phyloP scores from a whole-genome alignment of 2,329 filamentous ascomycete species.

The Byssothecium circinans region DNA sequence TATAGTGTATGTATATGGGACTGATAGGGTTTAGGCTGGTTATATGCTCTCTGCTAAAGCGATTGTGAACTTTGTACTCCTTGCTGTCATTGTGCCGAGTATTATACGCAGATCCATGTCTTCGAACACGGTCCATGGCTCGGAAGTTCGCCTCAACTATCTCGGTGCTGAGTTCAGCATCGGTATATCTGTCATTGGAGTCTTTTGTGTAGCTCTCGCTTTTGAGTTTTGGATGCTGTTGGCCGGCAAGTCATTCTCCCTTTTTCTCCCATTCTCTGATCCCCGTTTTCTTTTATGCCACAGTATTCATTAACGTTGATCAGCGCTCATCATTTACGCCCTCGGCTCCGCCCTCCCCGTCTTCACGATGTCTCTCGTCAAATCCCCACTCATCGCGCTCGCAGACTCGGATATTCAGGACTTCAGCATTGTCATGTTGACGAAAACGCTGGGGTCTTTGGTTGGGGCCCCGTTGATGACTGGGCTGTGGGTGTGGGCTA shows the following conservation, averaged over 20 bases:
- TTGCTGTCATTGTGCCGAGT: constrained; percentile 37
- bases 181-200: constrained; percentile 37
- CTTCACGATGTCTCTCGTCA: constrained; percentile 44
- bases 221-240: constrained; percentile 38
- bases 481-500: constrained; percentile 39
- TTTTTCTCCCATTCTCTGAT: not conserved
- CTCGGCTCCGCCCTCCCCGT: constrained; percentile 43
- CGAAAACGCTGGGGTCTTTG: constrained; percentile 39
- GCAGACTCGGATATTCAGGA: constrained; percentile 33
- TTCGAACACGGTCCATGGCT: constrained; percentile 10
- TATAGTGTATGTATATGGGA: not conserved
- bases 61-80: constrained; percentile 38
- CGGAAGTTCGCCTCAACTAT: constrained; percentile 34
- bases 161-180: constrained; percentile 37
- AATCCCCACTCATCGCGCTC: constrained; percentile 35
- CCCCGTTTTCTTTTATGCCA: too few species aligned
- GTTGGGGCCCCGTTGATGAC: constrained; percentile 43
- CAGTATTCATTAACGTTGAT: constrained; percentile 3
- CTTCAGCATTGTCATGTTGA: constrained; percentile 43
- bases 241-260: constrained; percentile 20
- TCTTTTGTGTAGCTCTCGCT: constrained; percentile 36
- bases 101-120: constrained; percentile 33
- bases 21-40: constrained; percentile 24
- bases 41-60: constrained; percentile 44
- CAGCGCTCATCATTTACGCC: constrained; percentile 42